Evolutionary conservation across 257 asterid species (phyloP).

Genomic region (Hygrophila difformis): DNA sequence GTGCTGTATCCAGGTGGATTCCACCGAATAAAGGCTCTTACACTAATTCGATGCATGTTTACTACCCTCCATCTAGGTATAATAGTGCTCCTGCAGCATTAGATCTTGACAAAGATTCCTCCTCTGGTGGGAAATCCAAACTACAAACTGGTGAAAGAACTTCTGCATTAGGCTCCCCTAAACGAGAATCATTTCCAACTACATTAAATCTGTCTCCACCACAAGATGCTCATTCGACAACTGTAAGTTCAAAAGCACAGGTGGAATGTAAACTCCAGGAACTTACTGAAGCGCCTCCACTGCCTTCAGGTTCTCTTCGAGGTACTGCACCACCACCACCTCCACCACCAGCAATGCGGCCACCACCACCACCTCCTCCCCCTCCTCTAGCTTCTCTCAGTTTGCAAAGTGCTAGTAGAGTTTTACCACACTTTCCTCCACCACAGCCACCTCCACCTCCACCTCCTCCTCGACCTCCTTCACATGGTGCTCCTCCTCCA

Average conservation of each 20-base stretch:
- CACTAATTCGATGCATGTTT: constrained; percentile 76
- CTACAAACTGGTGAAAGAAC: constrained; percentile 27
- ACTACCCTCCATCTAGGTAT: constrained; percentile 60
- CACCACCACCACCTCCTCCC: constrained; percentile 6
- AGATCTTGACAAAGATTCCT: constrained; percentile 32
- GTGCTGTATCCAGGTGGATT: constrained; percentile 68
- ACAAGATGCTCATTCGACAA: constrained; percentile 23
- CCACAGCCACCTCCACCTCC: constrained; percentile 1
- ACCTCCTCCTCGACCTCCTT: neutral
- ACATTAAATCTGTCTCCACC: constrained; percentile 29
- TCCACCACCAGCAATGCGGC: constrained; percentile 7
- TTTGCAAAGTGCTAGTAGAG: neutral
- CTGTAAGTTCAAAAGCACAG: constrained; percentile 21
- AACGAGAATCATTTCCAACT: constrained; percentile 37
- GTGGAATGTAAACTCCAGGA: constrained; percentile 30
- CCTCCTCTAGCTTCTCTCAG: constrained; percentile 1
- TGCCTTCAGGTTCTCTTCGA: neutral
- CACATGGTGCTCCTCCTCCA: constrained; percentile 24
- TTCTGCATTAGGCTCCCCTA: constrained; percentile 30
- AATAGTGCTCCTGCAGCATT: constrained; percentile 62
- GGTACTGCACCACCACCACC: constrained; percentile 9
- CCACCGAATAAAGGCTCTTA: too few relatives aligned
- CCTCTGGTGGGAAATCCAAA: constrained; percentile 39
- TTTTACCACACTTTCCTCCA: constrained; percentile 17
- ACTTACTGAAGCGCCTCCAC: neutral